Conservation (phyloP, 176 grass and related monocot genomes). For the Olyra latifolia region DNA sequence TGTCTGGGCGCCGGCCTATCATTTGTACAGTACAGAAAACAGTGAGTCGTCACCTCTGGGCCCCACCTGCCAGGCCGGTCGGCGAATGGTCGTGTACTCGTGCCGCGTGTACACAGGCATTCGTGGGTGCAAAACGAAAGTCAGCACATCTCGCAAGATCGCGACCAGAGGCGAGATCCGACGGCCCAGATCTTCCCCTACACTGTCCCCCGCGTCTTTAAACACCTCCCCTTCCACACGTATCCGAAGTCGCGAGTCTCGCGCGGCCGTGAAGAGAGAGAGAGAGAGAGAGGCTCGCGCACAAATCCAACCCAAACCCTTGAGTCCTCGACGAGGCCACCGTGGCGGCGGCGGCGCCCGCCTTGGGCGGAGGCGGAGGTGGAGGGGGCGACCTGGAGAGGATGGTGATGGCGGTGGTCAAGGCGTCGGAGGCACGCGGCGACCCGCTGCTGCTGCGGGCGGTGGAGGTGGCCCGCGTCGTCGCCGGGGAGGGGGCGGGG, state of each 20-base stretch:
- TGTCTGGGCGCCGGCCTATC: too few relatives aligned
- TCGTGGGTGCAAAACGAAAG: background rate
- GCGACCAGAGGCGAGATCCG: slow-evolving; percentile 7
- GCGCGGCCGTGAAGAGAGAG: background rate
- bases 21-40: background rate
- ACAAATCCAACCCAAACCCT: slow-evolving; percentile 48
- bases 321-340: slow-evolving; percentile 48
- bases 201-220: background rate
- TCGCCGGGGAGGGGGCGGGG: slow-evolving; percentile 44
- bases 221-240: background rate
- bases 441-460: slow-evolving; percentile 64
- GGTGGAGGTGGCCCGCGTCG: slow-evolving; percentile 68
- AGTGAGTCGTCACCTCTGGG: background rate
- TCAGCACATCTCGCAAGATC: background rate
- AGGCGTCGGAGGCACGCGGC: slow-evolving; percentile 82
- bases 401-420: slow-evolving; percentile 71
- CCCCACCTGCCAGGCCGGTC: background rate
- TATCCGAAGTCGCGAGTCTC: background rate
- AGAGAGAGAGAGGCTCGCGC: background rate
- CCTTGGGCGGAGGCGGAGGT: background rate
- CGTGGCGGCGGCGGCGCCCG: slow-evolving; percentile 21
- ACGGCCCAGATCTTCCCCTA: background rate
- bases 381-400: slow-evolving; percentile 51
- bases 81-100: too few relatives aligned
- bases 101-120: background rate